These are phyloP conservation scores for Sophora flavescens DNA, from an alignment of 306 rosid species.

Conservation along the genomic window DNA sequence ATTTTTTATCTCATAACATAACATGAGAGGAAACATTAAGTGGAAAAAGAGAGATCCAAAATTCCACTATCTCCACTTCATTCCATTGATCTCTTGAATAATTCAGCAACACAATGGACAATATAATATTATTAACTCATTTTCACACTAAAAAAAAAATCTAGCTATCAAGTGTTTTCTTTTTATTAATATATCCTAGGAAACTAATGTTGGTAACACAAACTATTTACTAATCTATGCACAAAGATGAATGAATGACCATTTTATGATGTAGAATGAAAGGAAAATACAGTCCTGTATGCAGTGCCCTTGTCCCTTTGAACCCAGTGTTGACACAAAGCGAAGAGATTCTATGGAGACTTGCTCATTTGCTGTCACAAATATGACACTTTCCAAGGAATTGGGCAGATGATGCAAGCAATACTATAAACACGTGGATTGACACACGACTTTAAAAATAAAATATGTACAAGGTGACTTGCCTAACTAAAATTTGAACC, in stretches of 20 bases:
- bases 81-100: too few species aligned
- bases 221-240: background rate
- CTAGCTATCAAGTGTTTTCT: background rate
- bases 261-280: background rate
- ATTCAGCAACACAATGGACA: background rate
- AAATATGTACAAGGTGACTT: constrained; percentile 42
- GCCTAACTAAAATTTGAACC: constrained; percentile 44
- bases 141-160: background rate
- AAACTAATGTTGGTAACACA: background rate
- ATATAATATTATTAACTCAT: background rate
- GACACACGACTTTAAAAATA: constrained; percentile 34
- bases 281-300: background rate
- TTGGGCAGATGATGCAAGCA: constrained; percentile 18
- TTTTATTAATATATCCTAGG: background rate
- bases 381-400: constrained; percentile 37
- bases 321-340: background rate
- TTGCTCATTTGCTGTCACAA: constrained; percentile 15
- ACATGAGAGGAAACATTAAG: too few species aligned
- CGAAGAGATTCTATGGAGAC: background rate
- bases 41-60: too few species aligned
- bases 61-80: too few species aligned
- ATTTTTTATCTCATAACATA: too few species aligned
- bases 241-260: background rate
- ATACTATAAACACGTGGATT: constrained; percentile 33
- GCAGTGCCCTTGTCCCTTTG: background rate